Evolutionary conservation across 345 rosid genomes (phyloP).

Genomic region (Raphanus sativus): DNA sequence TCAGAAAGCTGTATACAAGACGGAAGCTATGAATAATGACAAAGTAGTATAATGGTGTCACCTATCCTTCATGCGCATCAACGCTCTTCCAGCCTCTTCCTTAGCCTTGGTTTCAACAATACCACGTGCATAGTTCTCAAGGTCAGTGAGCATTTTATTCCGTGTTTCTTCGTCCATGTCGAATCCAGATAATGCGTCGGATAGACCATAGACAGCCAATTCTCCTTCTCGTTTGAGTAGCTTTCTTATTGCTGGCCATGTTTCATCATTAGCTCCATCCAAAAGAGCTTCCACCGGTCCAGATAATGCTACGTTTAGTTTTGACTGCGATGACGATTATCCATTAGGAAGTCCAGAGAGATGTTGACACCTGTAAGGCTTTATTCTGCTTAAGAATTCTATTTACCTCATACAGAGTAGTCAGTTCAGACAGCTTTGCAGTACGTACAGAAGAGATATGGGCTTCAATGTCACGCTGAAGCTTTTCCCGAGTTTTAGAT

Average conservation of each 20-base stretch:
- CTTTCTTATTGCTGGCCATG: conserved; percentile 90
- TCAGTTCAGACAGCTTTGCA: conserved; percentile 79
- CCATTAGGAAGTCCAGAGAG: conserved; percentile 20
- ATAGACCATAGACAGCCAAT: conserved; percentile 67
- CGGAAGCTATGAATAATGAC: conserved; percentile 20
- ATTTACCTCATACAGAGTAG: conserved; percentile 71
- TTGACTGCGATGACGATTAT: conserved; percentile 54
- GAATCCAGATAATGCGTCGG: conserved; percentile 70
- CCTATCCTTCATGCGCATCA: conserved; percentile 96
- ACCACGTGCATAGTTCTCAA: conserved; percentile 64
- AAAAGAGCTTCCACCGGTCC: conserved; percentile 93
- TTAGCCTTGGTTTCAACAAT: conserved; percentile 84
- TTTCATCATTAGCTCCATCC: conserved; percentile 78
- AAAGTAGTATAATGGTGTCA: conserved; percentile 34
- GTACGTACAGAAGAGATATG: conserved; percentile 79
- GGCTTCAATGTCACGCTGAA: conserved; percentile 81
- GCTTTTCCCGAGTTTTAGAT: conserved; percentile 70
- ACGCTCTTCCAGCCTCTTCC: conserved; percentile 88
- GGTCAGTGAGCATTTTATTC: conserved; percentile 58
- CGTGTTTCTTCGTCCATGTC: conserved; percentile 66
- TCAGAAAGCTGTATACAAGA: conserved; percentile 10
- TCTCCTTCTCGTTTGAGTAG: conserved; percentile 65
- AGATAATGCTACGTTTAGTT: conserved; percentile 66
- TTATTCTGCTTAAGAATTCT: conserved; percentile 11
- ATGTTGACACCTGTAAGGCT: conserved; percentile 8